A percentile compares a stretch with the other conserved stretches of the same genome.
Conservation (phyloP, 2,329 filamentous ascomycete species). For the Coniochaeta sp. region DNA sequence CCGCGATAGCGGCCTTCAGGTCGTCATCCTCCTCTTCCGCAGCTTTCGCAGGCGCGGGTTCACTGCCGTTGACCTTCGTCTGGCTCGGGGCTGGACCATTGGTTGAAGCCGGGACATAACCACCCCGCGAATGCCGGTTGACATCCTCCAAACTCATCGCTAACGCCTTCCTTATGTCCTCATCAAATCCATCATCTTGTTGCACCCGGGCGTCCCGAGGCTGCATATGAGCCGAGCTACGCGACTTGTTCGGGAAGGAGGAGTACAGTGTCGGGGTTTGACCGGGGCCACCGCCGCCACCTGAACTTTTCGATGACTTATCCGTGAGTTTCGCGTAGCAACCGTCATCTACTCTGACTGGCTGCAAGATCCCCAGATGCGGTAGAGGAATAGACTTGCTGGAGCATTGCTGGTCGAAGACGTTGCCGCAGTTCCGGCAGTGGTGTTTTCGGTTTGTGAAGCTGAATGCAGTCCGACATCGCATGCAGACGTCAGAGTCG, state of each 20-base stretch:
- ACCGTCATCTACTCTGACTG: conserved; percentile 92
- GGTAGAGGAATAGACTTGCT: conserved; percentile 82
- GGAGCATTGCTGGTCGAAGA: conserved; percentile 94
- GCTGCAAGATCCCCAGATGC: conserved; percentile 83
- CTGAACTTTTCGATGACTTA: conserved; percentile 45
- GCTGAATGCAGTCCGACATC: conserved; percentile 88
- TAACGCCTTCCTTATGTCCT: conserved; percentile 85
- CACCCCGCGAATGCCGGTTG: conserved; percentile 61
- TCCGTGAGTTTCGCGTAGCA: conserved; percentile 87
- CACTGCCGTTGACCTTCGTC: conserved; percentile 28
- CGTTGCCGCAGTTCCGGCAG: conserved; percentile 94
- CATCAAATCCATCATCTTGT: conserved; percentile 81
- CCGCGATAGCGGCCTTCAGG: conserved; percentile 88
- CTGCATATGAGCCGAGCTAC: conserved; percentile 67
- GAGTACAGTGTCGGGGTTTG: conserved; percentile 35
- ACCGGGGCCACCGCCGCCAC: conserved; percentile 24
- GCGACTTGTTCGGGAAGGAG: conserved; percentile 51
- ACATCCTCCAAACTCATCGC: conserved; percentile 97
- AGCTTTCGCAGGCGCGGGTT: conserved; percentile 28
- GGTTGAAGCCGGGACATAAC: conserved; percentile 57
- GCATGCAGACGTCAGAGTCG: conserved; percentile 98
- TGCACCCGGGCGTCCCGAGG: conserved; percentile 73
- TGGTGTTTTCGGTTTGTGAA: conserved; percentile 99
- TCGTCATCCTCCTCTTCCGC: conserved; percentile 88
- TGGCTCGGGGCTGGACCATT: conserved; percentile 23